Evolutionary conservation across 179 eudicot genomes (phyloP).

Genomic region (Patellifolia procumbens): DNA sequence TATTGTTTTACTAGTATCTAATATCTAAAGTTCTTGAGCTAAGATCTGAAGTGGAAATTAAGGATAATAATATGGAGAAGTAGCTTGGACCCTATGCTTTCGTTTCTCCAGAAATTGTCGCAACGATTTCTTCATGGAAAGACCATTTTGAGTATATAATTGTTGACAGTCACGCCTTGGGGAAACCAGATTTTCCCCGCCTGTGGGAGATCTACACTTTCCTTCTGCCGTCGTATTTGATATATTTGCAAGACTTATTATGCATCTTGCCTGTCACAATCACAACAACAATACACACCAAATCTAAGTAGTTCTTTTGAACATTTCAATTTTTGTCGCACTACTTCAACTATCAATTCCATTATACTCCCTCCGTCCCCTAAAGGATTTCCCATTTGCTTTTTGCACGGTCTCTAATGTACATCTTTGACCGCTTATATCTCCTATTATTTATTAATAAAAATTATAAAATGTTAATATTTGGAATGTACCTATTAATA

Average conservation of each 20-base stretch:
- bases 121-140: conserved; percentile 13
- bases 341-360: too few species aligned
- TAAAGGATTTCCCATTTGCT: too few species aligned
- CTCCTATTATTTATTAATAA: too few species aligned
- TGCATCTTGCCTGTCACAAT: conserved; percentile 2
- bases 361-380: too few species aligned
- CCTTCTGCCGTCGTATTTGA: not conserved
- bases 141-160: not conserved
- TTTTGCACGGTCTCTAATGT: too few species aligned
- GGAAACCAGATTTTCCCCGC: not conserved
- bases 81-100: conserved; percentile 10
- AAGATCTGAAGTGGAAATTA: not conserved
- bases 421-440: too few species aligned
- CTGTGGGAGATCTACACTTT: not conserved
- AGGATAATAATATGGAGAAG: conserved; percentile 7
- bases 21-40: not conserved
- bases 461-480: too few species aligned
- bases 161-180: not conserved
- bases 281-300: not conserved
- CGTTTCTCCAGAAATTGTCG: conserved; percentile 19
- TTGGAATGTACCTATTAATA: too few species aligned
- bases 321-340: not conserved
- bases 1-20: not conserved
- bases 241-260: conserved; percentile 5
- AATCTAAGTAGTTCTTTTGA: not conserved